Conservation (phyloP, 2,329 filamentous ascomycete species). For the Xylariaceae sp. region DNA sequence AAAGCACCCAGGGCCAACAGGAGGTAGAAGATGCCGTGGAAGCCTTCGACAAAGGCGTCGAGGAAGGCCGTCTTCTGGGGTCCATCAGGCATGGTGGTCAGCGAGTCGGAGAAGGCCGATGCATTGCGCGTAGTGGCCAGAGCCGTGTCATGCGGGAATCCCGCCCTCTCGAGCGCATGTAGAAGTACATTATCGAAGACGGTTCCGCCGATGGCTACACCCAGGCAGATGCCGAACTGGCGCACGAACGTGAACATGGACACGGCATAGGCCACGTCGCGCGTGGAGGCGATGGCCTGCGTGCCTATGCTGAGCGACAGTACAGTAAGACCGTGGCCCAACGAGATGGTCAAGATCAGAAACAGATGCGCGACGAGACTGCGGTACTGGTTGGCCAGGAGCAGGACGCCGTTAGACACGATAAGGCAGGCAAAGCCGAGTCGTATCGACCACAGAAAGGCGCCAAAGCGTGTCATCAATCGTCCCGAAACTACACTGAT, state of each 20-base stretch:
- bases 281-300: slow-evolving; percentile 2
- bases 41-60: slow-evolving; percentile 11
- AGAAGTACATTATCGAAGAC: slow-evolving; percentile 17
- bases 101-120: slow-evolving; percentile 4
- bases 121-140: slow-evolving; percentile 6
- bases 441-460: slow-evolving; percentile 12
- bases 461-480: slow-evolving; percentile 11
- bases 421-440: slow-evolving; percentile 3
- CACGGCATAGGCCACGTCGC: slow-evolving; percentile 4
- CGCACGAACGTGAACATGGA: slow-evolving; percentile 19
- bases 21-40: slow-evolving; percentile 17
- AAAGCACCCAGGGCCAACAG: slow-evolving; percentile 9
- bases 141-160: slow-evolving; percentile 1
- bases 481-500: slow-evolving; percentile 3
- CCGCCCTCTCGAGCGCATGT: slow-evolving; percentile 4
- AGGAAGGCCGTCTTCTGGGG: slow-evolving; percentile 5
- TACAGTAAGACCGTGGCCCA: slow-evolving; percentile 11
- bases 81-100: slow-evolving; percentile 9
- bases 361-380: background rate
- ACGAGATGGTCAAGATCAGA: slow-evolving; percentile 1
- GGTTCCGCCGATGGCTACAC: slow-evolving; percentile 13
- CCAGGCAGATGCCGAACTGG: slow-evolving; percentile 12
- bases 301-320: slow-evolving; percentile 4
- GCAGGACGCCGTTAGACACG: background rate
- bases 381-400: background rate